A percentile compares a stretch with the other conserved stretches of the same genome.
phyloP scores from a whole-genome alignment of 331 rosid genomes.

The Rosa hybrid region DNA sequence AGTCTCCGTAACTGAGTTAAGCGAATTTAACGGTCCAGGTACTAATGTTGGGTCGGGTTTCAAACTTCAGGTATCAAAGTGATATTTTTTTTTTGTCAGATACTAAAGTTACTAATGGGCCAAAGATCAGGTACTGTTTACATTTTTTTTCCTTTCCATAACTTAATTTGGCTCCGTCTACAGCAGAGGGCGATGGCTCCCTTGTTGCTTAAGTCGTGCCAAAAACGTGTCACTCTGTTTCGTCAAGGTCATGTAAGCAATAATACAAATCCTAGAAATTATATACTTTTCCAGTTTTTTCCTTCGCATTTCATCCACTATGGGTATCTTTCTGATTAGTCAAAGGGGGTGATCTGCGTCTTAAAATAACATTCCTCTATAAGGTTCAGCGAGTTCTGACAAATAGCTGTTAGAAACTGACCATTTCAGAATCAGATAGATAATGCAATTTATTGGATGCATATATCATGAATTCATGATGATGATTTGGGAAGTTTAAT shows the following conservation, averaged over 20 bases:
- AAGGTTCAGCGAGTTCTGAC: not conserved
- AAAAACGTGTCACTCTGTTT: not conserved
- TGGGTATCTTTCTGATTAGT: not conserved
- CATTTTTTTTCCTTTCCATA: not conserved
- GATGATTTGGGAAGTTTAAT: not conserved
- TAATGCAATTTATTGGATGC: not conserved
- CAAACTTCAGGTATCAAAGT: too few relatives aligned
- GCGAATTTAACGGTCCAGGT: too few relatives aligned
- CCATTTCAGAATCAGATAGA: not conserved
- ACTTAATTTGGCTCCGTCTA: not conserved
- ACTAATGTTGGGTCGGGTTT: too few relatives aligned
- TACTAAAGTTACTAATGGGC: too few relatives aligned
- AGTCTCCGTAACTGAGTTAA: too few relatives aligned
- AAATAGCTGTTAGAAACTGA: conserved; percentile 15
- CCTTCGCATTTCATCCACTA: not conserved
- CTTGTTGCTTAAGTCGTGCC: conserved; percentile 2
- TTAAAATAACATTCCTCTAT: not conserved
- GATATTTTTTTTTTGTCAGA: too few relatives aligned
- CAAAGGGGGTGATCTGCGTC: conserved; percentile 14
- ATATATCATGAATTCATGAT: not conserved
- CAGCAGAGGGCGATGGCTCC: not conserved
- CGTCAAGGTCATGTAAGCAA: conserved; percentile 1
- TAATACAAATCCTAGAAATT: not conserved
- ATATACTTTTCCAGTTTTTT: not conserved
- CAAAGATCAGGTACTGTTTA: too few relatives aligned